Conservation (phyloP, 306 rosid genomes). For the Fragaria ananassa region DNA sequence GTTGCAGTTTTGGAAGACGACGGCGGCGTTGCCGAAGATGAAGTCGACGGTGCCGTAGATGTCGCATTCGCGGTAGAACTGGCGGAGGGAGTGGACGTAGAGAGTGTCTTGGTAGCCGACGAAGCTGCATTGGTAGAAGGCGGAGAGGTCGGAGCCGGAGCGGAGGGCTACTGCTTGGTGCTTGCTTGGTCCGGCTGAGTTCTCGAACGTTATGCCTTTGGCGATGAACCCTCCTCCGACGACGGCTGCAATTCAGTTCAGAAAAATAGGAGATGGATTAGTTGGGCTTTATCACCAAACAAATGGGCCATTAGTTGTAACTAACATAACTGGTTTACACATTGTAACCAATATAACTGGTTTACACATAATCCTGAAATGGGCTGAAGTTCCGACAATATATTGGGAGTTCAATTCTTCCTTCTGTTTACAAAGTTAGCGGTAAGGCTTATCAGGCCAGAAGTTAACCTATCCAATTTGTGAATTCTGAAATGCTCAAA, state of each 20-base stretch:
- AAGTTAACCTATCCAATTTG: too few relatives aligned
- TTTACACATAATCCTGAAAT: too few relatives aligned
- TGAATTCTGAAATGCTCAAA: too few relatives aligned
- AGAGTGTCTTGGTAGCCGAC: slow-evolving; percentile 92
- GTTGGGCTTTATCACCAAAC: background rate
- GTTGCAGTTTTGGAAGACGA: slow-evolving; percentile 71
- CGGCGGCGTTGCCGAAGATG: slow-evolving; percentile 84
- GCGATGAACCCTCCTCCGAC: slow-evolving; percentile 75
- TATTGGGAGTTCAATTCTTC: too few relatives aligned
- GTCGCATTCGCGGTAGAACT: slow-evolving; percentile 84
- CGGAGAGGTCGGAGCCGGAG: slow-evolving; percentile 66
- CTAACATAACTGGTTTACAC: background rate
- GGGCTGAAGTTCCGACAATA: too few relatives aligned
- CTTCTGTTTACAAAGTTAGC: too few relatives aligned
- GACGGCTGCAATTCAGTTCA: slow-evolving; percentile 42
- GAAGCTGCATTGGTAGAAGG: slow-evolving; percentile 79
- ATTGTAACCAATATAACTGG: background rate
- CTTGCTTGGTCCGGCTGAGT: slow-evolving; percentile 77
- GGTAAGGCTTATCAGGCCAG: too few relatives aligned
- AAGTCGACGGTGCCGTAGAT: slow-evolving; percentile 80
- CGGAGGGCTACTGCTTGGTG: slow-evolving; percentile 91
- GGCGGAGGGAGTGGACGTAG: slow-evolving; percentile 83
- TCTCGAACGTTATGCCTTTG: slow-evolving; percentile 77
- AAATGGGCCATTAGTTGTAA: background rate
- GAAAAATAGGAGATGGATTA: background rate